Percentiles rank a stretch among this genome's conserved stretches.
These are phyloP conservation scores for Populus davidiana DNA, from an alignment of 345 rosid species.

Conservation along the genomic window DNA sequence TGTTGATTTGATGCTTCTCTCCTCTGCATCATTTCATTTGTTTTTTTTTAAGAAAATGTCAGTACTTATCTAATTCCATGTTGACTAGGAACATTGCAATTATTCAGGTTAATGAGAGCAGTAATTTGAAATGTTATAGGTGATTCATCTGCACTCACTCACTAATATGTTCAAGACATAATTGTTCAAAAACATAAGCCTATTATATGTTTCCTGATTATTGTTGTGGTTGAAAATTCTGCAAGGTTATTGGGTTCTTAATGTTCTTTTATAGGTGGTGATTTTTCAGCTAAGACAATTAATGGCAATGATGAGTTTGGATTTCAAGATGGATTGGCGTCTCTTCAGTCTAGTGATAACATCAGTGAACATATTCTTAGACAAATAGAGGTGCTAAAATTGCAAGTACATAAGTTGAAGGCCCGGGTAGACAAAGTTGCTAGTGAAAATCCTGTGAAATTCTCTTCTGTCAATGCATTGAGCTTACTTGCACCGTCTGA, in stretches of 20 bases:
- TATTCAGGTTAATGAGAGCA: not conserved
- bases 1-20: not conserved
- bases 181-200: not conserved
- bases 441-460: conserved; percentile 54
- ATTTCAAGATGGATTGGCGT: conserved; percentile 39
- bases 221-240: not conserved
- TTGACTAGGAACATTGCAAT: not conserved
- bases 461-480: conserved; percentile 46
- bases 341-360: conserved; percentile 47
- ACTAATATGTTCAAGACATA: not conserved
- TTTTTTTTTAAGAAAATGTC: not conserved
- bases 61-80: not conserved
- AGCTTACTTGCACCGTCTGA: conserved; percentile 36
- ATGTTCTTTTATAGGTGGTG: conserved; percentile 1
- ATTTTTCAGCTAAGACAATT: conserved; percentile 39
- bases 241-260: not conserved
- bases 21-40: not conserved
- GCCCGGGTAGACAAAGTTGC: conserved; percentile 56
- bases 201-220: not conserved
- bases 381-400: conserved; percentile 54
- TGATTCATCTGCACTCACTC: not conserved
- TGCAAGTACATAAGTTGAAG: conserved; percentile 47
- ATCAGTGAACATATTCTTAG: conserved; percentile 51
- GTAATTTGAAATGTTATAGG: not conserved
- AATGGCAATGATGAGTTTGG: conserved; percentile 35